These are phyloP conservation scores for Wickerhamomyces chaumierensis DNA, from an alignment of 805 yeast genomes.

Conservation along the genomic window DNA sequence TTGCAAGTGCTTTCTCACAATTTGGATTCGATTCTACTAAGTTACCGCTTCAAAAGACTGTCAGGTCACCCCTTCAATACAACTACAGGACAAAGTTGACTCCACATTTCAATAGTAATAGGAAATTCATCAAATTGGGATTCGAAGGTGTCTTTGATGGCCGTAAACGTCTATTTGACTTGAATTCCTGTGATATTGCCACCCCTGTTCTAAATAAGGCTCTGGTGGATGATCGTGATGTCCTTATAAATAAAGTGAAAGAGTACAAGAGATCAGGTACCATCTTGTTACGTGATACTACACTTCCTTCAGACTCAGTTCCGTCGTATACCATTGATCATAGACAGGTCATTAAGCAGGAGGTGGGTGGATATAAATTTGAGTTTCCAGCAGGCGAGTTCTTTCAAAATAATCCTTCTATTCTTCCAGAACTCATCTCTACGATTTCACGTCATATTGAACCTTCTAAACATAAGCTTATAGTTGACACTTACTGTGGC, in stretches of 20 bases:
- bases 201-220: slow-evolving; percentile 70
- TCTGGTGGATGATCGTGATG: slow-evolving; percentile 50
- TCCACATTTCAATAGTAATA: slow-evolving; percentile 83
- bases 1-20: slow-evolving; percentile 68
- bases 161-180: slow-evolving; percentile 45
- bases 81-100: slow-evolving; percentile 84
- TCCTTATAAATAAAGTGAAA: slow-evolving; percentile 31
- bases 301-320: slow-evolving; percentile 32
- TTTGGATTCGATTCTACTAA: slow-evolving; percentile 44
- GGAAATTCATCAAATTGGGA: slow-evolving; percentile 48
- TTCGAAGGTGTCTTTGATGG: slow-evolving; percentile 53
- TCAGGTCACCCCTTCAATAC: slow-evolving; percentile 65
- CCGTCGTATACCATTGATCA: slow-evolving; percentile 61
- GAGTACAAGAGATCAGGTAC: slow-evolving; percentile 76
- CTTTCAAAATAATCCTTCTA: slow-evolving; percentile 91
- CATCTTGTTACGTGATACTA: slow-evolving; percentile 57
- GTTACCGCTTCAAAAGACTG: slow-evolving; percentile 50
- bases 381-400: slow-evolving; percentile 93
- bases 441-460: slow-evolving; percentile 63
- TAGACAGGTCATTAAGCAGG: slow-evolving; percentile 67
- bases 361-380: slow-evolving; percentile 58
- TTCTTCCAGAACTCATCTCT: slow-evolving; percentile 67
- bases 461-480: slow-evolving; percentile 34
- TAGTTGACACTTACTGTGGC: slow-evolving; percentile 96
- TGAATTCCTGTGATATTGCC: slow-evolving; percentile 86